A percentile compares a stretch with the other conserved stretches of the same genome.
phyloP scores from a whole-genome alignment of 2,329 filamentous ascomycete species.

The Pseudocercospora fijiensis region DNA sequence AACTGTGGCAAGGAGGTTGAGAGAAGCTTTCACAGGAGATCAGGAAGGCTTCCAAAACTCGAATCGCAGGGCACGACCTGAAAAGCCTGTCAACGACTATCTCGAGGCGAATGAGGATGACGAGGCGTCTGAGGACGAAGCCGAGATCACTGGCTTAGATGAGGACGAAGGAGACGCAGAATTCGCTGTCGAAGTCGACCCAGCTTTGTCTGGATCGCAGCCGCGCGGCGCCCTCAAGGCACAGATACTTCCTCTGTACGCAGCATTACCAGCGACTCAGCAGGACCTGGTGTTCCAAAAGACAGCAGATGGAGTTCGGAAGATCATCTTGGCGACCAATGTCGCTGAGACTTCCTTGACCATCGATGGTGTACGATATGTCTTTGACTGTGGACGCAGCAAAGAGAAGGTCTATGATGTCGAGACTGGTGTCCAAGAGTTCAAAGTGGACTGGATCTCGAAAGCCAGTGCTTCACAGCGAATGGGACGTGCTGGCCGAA shows the following conservation, averaged over 20 bases:
- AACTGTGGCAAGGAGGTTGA: constrained; percentile 75
- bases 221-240: constrained; percentile 61
- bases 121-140: constrained; percentile 55
- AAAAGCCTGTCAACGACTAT: constrained; percentile 32
- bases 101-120: constrained; percentile 46
- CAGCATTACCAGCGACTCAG: constrained; percentile 82
- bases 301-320: constrained; percentile 72
- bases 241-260: constrained; percentile 91
- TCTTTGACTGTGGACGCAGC: constrained; percentile 88
- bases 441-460: constrained; percentile 94
- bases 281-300: constrained; percentile 88
- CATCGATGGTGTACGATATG: constrained; percentile 90
- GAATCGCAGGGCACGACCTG: background rate
- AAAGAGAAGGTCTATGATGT: constrained; percentile 90
- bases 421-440: constrained; percentile 89
- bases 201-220: constrained; percentile 50
- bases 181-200: constrained; percentile 52
- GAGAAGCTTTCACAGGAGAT: constrained; percentile 60
- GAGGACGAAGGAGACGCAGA: constrained; percentile 57
- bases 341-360: constrained; percentile 96
- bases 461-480: constrained; percentile 93
- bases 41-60: constrained; percentile 39
- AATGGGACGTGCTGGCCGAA: constrained; percentile 90
- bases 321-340: constrained; percentile 91
- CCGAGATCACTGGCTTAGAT: constrained; percentile 60